phyloP scores from a whole-genome alignment of 2,329 filamentous ascomycete species.

The Microsporum canis region DNA sequence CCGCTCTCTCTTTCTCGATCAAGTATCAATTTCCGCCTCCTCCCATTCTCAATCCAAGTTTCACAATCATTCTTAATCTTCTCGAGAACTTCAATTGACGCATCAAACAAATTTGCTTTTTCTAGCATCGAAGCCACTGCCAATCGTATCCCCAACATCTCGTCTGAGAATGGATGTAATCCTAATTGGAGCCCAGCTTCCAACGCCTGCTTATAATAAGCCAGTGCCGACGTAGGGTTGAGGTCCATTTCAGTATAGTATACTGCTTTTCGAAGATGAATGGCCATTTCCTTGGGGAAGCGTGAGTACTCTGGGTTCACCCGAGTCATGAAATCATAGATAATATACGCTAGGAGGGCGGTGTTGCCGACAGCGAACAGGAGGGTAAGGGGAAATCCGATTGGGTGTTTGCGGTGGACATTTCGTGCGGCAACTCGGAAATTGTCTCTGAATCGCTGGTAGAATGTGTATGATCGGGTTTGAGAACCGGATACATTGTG shows the following conservation, averaged over 20 bases:
- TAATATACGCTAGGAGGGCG: constrained; percentile 29
- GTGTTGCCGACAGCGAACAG: constrained; percentile 27
- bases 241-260: constrained; percentile 73
- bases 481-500: constrained; percentile 6
- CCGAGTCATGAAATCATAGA: constrained; percentile 34
- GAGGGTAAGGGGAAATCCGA: constrained; percentile 33
- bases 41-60: constrained; percentile 26
- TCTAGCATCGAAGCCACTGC: constrained; percentile 71
- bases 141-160: constrained; percentile 80
- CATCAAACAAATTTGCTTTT: constrained; percentile 56
- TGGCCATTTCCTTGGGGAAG: constrained; percentile 36
- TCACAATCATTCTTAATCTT: constrained; percentile 59
- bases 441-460: constrained; percentile 23
- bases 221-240: constrained; percentile 64
- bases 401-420: constrained; percentile 34
- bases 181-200: constrained; percentile 58
- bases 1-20: constrained; percentile 12
- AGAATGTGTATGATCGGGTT: constrained; percentile 19
- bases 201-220: constrained; percentile 73
- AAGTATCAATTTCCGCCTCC: constrained; percentile 16
- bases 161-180: constrained; percentile 82
- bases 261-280: constrained; percentile 66
- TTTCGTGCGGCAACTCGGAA: constrained; percentile 29
- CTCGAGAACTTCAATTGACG: constrained; percentile 67
- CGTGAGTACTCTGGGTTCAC: constrained; percentile 32